These are phyloP conservation scores for Lepiota subincarnata DNA, from an alignment of 768 basidiomycete genomes.

Conservation along the genomic window DNA sequence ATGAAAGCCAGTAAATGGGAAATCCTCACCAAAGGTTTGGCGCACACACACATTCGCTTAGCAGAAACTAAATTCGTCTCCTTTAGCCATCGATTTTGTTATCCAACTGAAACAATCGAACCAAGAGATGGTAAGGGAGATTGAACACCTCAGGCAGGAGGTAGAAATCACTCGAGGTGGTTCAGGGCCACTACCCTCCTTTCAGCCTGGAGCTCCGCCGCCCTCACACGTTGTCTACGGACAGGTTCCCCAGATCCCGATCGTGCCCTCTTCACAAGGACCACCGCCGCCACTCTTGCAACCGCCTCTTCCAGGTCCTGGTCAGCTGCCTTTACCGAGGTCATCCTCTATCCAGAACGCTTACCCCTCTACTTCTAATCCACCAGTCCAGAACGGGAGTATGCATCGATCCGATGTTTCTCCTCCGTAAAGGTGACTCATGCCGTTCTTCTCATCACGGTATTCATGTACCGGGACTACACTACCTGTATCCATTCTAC, in stretches of 20 bases:
- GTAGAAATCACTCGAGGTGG: constrained; percentile 48
- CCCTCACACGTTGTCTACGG: constrained; percentile 46
- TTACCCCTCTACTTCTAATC: constrained; percentile 11
- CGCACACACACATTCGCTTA: not conserved
- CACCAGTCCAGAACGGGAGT: constrained; percentile 9
- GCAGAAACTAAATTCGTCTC: constrained; percentile 5
- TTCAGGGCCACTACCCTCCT: constrained; percentile 44
- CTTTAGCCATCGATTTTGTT: constrained; percentile 84
- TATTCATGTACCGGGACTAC: not conserved
- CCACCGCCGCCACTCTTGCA: constrained; percentile 44
- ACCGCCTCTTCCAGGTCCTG: constrained; percentile 35
- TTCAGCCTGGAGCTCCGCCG: constrained; percentile 45
- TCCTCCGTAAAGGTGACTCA: not conserved
- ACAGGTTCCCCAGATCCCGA: constrained; percentile 40
- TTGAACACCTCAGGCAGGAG: constrained; percentile 77
- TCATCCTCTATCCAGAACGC: constrained; percentile 19
- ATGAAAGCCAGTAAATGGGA: constrained; percentile 99
- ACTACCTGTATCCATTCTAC: not conserved
- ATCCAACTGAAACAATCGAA: constrained; percentile 70
- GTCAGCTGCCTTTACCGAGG: constrained; percentile 24
- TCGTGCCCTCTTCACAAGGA: constrained; percentile 29
- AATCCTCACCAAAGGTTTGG: constrained; percentile 89
- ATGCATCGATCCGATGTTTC: constrained; percentile 6
- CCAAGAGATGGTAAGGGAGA: constrained; percentile 73
- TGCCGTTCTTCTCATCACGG: not conserved